Base-by-base conservation (phyloP, 495 filamentous ascomycete species). In the Tuber aestivum region DNA sequence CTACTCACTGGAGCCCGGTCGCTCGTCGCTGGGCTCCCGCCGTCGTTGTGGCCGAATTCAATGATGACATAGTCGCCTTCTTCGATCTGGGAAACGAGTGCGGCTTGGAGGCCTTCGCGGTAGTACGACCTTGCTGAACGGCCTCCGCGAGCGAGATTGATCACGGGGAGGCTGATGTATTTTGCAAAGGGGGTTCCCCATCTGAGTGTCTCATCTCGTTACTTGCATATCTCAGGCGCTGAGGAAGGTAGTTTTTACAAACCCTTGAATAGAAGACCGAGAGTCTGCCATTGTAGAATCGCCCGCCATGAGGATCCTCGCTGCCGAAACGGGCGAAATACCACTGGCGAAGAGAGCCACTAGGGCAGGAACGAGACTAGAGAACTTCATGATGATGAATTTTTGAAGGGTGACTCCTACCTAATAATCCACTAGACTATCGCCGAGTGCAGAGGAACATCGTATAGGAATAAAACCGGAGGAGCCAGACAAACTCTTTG, bases 21-120 rank as follows among this genome's bases (percentile, higher is more conserved):
- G 32, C 75, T 84, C 20, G 79, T 78, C 1, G 83, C 81, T 0
- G 88, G 83, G 1, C 84, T 86, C n/a, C 88, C 86, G 32, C 88
- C 88, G 74, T 87, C 86, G 74, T 87, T 87, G 72, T 86, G 86
- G 9, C 86, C 86, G 72, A 87, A 87, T 72, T 87, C 86, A 70
- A 87, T 86, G 5, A 87, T 82, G n/a, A 87, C 86, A 76, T 84
- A 86, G 77, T 87, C 86, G 12, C 86, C 86, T 1, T 79, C 48
- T 69, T 82, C 70, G 69, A 86, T 83, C 50, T 81, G 72, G 7
- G 78, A 75, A 5, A 85, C 83, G 14, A 87, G 83, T 7, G 79
- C 82, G 0, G 71, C 77, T 76, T 85, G 87, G 69, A 86, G 84
- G 20, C 85, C 86, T 72, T 87, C 86, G 65, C 86, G 78, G 20